Evolutionary conservation across 2,329 filamentous ascomycete genomes (phyloP).

Genomic region (Fusarium pseudograminearum): DNA sequence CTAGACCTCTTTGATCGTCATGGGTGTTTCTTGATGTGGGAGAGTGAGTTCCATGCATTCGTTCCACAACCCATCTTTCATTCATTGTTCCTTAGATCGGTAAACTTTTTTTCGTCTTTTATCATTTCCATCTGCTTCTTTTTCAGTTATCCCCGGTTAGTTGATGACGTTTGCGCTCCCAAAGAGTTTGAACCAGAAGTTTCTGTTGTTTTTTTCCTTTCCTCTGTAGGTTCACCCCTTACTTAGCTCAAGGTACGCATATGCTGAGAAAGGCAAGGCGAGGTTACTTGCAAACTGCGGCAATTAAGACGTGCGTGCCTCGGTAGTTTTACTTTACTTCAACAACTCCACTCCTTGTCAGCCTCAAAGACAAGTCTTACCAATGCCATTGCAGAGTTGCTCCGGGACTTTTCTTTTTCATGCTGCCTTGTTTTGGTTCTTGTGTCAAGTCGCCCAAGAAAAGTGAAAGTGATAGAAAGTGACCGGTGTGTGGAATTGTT

Average conservation of each 20-base stretch:
- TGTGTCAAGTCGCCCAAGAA: constrained; percentile 2
- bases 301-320: constrained; percentile 16
- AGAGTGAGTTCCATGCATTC: constrained; percentile 41
- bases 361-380: constrained; percentile 2
- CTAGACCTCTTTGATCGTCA: constrained; percentile 47
- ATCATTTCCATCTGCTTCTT: neutral
- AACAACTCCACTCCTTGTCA: constrained; percentile 3
- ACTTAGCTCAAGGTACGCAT: constrained; percentile 9
- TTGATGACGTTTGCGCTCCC: neutral
- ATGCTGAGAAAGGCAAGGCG: neutral
- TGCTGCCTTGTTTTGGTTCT: neutral
- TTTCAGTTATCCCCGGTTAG: neutral
- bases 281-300: constrained; percentile 1
- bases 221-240: constrained; percentile 7
- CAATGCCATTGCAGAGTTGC: neutral
- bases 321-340: constrained; percentile 19
- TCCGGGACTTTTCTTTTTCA: constrained; percentile 1
- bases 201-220: neutral
- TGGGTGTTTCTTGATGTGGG: constrained; percentile 43
- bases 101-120: constrained; percentile 22
- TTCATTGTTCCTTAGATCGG: constrained; percentile 37
- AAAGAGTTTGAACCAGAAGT: neutral
- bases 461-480: neutral
- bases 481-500: neutral
- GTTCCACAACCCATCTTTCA: constrained; percentile 31